phyloP scores from a whole-genome alignment of 495 filamentous ascomycete species.

The Penicillium cinerascens region DNA sequence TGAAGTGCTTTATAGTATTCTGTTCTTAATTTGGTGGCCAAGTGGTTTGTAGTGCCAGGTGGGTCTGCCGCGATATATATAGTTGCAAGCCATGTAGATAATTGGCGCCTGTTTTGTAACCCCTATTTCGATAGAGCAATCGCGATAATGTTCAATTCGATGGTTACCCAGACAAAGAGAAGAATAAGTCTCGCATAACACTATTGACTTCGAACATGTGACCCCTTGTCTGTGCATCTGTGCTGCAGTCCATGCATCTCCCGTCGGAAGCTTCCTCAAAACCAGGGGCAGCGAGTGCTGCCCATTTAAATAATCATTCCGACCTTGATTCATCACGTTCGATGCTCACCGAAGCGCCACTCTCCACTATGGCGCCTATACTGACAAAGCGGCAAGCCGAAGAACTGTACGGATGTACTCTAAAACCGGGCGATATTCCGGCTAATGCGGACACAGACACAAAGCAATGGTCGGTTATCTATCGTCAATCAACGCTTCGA shows the following conservation, averaged over 20 bases:
- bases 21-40: no score
- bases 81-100: background rate
- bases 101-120: background rate
- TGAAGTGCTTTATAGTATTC: no score
- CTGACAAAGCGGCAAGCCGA: conserved; percentile 1
- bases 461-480: conserved; percentile 16
- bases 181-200: background rate
- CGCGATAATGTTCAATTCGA: background rate
- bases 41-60: no score
- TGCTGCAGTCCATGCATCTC: no score
- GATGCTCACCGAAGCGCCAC: no score
- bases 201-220: background rate
- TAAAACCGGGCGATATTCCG: no score
- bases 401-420: conserved; percentile 1
- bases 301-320: no score
- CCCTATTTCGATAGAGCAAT: background rate
- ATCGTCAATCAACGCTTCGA: background rate
- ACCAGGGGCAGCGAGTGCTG: no score
- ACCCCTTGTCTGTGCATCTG: background rate
- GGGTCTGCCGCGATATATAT: background rate
- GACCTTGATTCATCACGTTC: no score
- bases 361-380: background rate
- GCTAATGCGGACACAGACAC: conserved; percentile 1
- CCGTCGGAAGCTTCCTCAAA: no score
- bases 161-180: background rate